These are phyloP conservation scores for Diaporthe aspalathi DNA, from an alignment of 2,329 filamentous ascomycete genomes.

Conservation along the genomic window DNA sequence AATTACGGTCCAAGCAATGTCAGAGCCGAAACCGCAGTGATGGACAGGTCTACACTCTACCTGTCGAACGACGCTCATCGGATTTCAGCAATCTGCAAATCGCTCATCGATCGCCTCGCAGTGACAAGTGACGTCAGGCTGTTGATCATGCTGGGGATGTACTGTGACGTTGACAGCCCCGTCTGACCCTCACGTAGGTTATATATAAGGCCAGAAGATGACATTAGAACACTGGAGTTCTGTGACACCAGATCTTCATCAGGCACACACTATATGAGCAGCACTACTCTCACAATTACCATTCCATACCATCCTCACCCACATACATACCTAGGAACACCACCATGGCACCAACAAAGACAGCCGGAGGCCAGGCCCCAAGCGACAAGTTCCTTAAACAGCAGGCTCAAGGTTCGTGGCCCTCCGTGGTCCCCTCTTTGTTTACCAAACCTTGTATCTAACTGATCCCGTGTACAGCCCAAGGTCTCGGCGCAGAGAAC, in stretches of 20 bases:
- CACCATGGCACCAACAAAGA: slow-evolving; percentile 36
- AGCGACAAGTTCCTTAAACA: slow-evolving; percentile 38
- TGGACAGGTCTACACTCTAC: too few species aligned
- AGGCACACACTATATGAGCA: not conserved
- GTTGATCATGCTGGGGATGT: slow-evolving; percentile 19
- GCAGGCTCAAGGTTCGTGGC: slow-evolving; percentile 20
- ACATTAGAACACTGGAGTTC: too few species aligned
- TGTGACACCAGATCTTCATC: too few species aligned
- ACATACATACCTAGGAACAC: not conserved
- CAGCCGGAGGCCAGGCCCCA: slow-evolving; percentile 36
- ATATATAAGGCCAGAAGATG: not conserved
- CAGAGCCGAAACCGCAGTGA: not conserved
- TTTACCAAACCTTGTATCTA: too few species aligned
- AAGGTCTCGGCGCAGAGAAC: slow-evolving; percentile 36
- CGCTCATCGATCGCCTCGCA: not conserved
- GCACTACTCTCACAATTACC: not conserved
- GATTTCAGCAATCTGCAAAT: not conserved
- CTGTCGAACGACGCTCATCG: not conserved
- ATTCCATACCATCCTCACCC: not conserved
- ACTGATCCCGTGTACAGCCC: not conserved
- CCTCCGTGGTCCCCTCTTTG: too few species aligned
- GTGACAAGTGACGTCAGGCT: slow-evolving; percentile 1
- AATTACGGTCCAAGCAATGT: too few species aligned
- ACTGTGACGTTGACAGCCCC: slow-evolving; percentile 7
- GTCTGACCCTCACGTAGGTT: not conserved